Base-by-base conservation (phyloP, 371 early-diverging fungal genomes). In the Mortierella sp. region DNA sequence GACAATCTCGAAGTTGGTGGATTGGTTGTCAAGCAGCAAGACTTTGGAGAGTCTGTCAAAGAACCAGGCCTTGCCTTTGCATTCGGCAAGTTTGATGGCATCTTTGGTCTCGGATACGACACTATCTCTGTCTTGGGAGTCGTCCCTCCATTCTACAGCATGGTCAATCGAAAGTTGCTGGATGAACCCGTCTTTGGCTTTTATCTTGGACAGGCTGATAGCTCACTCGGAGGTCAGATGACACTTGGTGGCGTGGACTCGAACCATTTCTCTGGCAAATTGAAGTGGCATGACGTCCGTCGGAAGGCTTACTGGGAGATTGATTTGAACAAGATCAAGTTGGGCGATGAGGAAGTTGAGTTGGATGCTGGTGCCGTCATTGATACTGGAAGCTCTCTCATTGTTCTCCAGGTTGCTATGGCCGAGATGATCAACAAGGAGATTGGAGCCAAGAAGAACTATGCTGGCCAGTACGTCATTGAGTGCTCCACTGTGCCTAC, bases 251-350 rank as follows among this genome's bases (percentile, higher is more conserved):
- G 92, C 22, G 73, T 90, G 64, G 90, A 97, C 85, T 58, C 88
- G 66, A 84, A 85, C 49, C 94, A 91, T 72, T 96, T 87, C 81
- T 87, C 75, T 11, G 97, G 96, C 26, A 87, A 92, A 12, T 84
- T 96, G 72, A 83, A 86, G 45, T 98, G 93, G 91, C 93, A 94
- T 54, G 89, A 93, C 22, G 93, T 98, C 43, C 88, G 88, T 49
- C 92, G 96, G 70, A 95, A 95, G 86, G 97, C 93, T 0, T 97
- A 98, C 87, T 98, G 98, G 98, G 97, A 97, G 84, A 95, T 97
- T 28, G 90, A 91, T 39, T 84, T 98, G 39, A 87, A 92, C 72
- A 84, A 89, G 69, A 88, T 95, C 59, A 84, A 83, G 43, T 88
- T 97, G 62, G 96, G 90, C 67, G 93, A 90, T 28, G 92, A 93